phyloP scores from a whole-genome alignment of 768 basidiomycete species.

The Lentinula guzmanii region DNA sequence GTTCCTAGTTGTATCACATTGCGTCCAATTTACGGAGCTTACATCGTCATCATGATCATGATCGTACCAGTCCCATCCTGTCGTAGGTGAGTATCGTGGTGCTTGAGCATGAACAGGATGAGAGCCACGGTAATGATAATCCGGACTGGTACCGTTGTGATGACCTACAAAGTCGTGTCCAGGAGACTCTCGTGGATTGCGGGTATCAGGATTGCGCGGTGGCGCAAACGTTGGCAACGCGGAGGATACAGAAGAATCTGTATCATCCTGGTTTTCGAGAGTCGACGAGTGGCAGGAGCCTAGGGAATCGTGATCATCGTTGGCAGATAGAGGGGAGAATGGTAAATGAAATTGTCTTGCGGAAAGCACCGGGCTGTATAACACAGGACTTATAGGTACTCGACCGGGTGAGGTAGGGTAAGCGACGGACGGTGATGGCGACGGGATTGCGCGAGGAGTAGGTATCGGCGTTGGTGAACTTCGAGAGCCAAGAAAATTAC shows the following conservation, averaged over 20 bases:
- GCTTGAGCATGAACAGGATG: not conserved
- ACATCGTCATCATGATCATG: constrained; percentile 6
- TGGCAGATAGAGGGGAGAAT: constrained; percentile 10
- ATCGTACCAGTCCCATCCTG: constrained; percentile 2
- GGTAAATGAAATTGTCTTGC: constrained; percentile 16
- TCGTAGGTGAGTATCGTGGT: not conserved
- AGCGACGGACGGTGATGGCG: constrained; percentile 8
- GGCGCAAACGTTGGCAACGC: constrained; percentile 22
- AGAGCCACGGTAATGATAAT: not conserved
- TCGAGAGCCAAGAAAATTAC: constrained; percentile 1
- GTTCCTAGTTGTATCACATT: constrained; percentile 4
- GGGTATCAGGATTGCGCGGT: constrained; percentile 5
- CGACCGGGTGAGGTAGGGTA: constrained; percentile 11
- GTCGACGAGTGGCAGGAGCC: not conserved
- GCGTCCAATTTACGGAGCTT: constrained; percentile 2
- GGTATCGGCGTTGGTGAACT: not conserved
- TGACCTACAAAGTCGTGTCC: constrained; percentile 6
- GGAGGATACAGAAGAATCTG: constrained; percentile 23
- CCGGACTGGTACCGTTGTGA: not conserved
- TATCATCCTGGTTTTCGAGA: constrained; percentile 8
- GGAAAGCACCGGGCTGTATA: constrained; percentile 12
- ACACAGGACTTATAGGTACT: constrained; percentile 17
- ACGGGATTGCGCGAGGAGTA: constrained; percentile 5
- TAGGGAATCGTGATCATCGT: constrained; percentile 8
- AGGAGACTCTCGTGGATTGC: constrained; percentile 8